Percentiles rank a stretch among this genome's conserved stretches.
phyloP scores from a whole-genome alignment of 1,139 yeast species.

The Saccharomyces hybrid region DNA sequence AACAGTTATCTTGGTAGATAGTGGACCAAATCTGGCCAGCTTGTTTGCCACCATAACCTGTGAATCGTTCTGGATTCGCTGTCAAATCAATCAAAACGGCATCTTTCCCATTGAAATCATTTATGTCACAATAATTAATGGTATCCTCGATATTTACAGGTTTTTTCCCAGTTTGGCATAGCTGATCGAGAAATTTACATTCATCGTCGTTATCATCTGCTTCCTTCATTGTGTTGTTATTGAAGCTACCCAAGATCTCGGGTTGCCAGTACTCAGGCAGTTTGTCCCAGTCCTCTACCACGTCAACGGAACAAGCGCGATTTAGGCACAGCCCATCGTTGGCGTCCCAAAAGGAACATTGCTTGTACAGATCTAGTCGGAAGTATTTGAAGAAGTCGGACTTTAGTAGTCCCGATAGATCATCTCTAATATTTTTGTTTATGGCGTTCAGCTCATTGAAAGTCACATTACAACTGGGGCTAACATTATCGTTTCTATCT shows the following conservation, averaged over 20 bases:
- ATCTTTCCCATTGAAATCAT: conserved; percentile 33
- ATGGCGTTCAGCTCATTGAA: conserved; percentile 46
- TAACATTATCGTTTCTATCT: conserved; percentile 24
- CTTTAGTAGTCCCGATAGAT: conserved; percentile 48
- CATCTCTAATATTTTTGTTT: conserved; percentile 46
- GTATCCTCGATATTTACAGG: conserved; percentile 21
- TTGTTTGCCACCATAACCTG: conserved; percentile 92
- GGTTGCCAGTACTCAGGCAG: conserved; percentile 72
- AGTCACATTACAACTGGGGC: conserved; percentile 43
- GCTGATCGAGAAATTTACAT: conserved; percentile 32
- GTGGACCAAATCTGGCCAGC: conserved; percentile 91
- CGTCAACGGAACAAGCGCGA: conserved; percentile 89
- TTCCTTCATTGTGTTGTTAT: conserved; percentile 38
- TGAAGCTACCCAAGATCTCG: conserved; percentile 58
- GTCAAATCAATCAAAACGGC: conserved; percentile 82
- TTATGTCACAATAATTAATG: conserved; percentile 43
- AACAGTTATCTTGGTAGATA: conserved; percentile 87
- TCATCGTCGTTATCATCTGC: conserved; percentile 27
- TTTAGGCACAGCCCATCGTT: conserved; percentile 81
- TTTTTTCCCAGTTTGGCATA: conserved; percentile 17
- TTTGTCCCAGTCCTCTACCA: conserved; percentile 55
- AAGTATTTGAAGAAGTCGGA: conserved; percentile 79
- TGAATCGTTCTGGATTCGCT: conserved; percentile 91
- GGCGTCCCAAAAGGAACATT: conserved; percentile 84
- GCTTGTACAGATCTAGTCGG: conserved; percentile 75